Percentiles rank a stretch among this genome's conserved stretches.
Conservation (phyloP, 805 yeast genomes). For the Yamadazyma endophytica region DNA sequence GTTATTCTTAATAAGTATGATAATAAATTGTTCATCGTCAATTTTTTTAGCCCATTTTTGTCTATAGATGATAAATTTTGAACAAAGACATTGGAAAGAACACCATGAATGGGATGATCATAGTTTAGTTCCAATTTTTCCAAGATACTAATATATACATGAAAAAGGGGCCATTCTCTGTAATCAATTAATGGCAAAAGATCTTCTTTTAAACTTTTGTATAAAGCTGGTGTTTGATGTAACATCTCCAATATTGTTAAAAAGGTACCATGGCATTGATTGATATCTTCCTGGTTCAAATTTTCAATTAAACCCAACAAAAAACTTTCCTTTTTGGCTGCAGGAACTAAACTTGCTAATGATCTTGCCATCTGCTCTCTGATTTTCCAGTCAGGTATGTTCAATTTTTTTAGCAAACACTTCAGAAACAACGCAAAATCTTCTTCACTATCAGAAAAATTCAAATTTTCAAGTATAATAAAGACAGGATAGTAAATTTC, state of each 20-base stretch:
- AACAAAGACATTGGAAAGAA: too few species aligned
- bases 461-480: constrained; percentile 65
- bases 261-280: constrained; percentile 51
- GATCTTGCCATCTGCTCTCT: constrained; percentile 84
- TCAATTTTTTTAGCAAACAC: too few species aligned
- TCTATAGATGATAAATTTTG: constrained; percentile 17
- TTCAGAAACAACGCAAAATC: too few species aligned
- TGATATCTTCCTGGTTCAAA: constrained; percentile 8
- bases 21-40: constrained; percentile 5
- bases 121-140: too few species aligned
- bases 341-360: constrained; percentile 32
- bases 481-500: constrained; percentile 75
- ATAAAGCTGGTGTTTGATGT: constrained; percentile 2
- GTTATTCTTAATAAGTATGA: neutral
- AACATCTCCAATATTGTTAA: constrained; percentile 34
- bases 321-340: constrained; percentile 35
- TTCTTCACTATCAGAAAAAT: constrained; percentile 47
- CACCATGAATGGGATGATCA: too few species aligned
- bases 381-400: constrained; percentile 80
- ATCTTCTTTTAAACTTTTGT: too few species aligned
- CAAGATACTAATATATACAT: constrained; percentile 23
- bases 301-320: constrained; percentile 57
- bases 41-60: constrained; percentile 4
- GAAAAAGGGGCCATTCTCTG: constrained; percentile 29
- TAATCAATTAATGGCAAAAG: constrained; percentile 1